Conservation (phyloP, 208 protist species). For the Acanthamoeba lenticulata region DNA sequence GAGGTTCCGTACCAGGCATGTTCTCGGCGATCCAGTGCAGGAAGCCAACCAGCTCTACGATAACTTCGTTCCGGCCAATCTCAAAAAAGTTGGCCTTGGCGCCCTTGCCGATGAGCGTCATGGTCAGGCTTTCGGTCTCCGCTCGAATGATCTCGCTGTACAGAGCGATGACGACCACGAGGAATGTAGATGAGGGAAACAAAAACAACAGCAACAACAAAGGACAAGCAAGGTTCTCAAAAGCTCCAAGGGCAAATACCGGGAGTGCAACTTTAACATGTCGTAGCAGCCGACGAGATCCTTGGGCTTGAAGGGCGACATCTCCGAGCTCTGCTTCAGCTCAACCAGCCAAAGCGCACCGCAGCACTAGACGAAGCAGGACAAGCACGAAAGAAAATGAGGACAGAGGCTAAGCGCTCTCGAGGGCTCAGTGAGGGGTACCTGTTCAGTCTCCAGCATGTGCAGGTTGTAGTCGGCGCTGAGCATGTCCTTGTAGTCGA, state of each 20-base stretch:
- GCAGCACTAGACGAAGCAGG: background rate
- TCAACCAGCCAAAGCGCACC: constrained; percentile 7
- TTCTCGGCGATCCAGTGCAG: constrained; percentile 26
- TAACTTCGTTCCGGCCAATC: constrained; percentile 16
- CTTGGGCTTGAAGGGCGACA: background rate
- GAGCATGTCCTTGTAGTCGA: background rate
- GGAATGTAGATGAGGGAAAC: too few species aligned
- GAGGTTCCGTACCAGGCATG: constrained; percentile 21
- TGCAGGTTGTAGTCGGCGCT: constrained; percentile 31
- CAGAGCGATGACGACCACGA: too few species aligned
- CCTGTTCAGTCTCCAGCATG: background rate
- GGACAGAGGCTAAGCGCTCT: background rate
- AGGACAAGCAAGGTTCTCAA: too few species aligned
- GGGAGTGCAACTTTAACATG: background rate
- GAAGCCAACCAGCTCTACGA: constrained; percentile 14
- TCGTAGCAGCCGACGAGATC: constrained; percentile 15
- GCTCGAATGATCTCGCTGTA: background rate
- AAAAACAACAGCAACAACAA: background rate
- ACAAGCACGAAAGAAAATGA: background rate
- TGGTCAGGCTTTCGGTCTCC: background rate
- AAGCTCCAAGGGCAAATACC: too few species aligned
- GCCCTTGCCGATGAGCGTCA: constrained; percentile 6
- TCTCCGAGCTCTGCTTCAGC: background rate
- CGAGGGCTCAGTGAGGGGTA: too few species aligned
- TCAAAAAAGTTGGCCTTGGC: constrained; percentile 5